These are phyloP conservation scores for Aspergillus affinis DNA, from an alignment of 495 filamentous ascomycete species.

Conservation along the genomic window DNA sequence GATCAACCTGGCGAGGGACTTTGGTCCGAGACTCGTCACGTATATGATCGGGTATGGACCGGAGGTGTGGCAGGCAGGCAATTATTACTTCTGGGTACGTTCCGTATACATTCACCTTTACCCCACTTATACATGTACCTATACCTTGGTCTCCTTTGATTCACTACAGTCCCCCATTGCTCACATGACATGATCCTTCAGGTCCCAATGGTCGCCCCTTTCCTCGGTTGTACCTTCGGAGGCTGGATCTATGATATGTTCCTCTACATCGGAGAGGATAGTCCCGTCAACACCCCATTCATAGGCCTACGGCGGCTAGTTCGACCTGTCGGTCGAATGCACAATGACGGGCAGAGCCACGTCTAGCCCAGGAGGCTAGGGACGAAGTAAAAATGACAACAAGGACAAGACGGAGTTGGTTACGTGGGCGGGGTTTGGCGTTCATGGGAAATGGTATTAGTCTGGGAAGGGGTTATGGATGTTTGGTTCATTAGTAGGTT, in stretches of 20 bases:
- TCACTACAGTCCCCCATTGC: neutral
- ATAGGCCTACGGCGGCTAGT: constrained; percentile 50
- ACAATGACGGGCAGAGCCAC: constrained; percentile 13
- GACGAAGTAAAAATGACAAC: neutral
- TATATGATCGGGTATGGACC: constrained; percentile 64
- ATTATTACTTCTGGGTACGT: constrained; percentile 63
- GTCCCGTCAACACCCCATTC: constrained; percentile 58
- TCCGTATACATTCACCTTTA: too few species aligned
- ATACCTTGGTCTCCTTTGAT: neutral
- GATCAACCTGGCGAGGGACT: constrained; percentile 66
- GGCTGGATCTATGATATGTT: constrained; percentile 63
- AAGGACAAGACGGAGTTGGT: neutral
- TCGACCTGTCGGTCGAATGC: constrained; percentile 20
- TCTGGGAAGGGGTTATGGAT: too few species aligned
- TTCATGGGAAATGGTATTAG: neutral
- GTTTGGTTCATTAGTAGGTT: too few species aligned
- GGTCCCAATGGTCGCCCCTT: constrained; percentile 58
- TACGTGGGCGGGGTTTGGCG: neutral
- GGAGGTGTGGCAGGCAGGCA: constrained; percentile 61
- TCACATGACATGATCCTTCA: constrained; percentile 13
- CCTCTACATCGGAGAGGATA: constrained; percentile 56
- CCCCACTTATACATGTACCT: constrained; percentile 8
- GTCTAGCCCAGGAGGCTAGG: constrained; percentile 19
- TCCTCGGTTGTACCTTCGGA: constrained; percentile 57
- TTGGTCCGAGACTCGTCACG: constrained; percentile 62